phyloP scores from a whole-genome alignment of 202 grass and related monocot genomes.

The Schoenoplectus tabernaemontani region DNA sequence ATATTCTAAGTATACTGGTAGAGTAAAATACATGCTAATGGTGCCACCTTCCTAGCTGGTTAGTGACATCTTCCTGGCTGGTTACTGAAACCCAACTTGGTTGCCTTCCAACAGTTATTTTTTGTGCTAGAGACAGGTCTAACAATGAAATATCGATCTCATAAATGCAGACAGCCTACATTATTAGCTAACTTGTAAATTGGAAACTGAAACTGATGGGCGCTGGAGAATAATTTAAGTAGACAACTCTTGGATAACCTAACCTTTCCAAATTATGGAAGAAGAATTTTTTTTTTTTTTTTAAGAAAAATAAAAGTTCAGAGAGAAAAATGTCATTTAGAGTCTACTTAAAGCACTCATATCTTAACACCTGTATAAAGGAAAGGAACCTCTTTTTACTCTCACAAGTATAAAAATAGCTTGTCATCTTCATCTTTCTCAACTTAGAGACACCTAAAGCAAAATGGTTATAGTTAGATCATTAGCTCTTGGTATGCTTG shows the following conservation, averaged over 20 bases:
- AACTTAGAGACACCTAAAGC: background rate
- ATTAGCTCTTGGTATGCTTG: constrained; percentile 31
- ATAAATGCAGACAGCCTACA: background rate
- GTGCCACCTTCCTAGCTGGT: no score
- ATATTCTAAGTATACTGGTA: background rate
- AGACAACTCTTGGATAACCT: no score
- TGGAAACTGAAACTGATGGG: no score
- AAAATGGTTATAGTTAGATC: constrained; percentile 16
- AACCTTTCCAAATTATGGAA: no score
- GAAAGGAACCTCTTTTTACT: background rate
- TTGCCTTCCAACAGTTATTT: background rate
- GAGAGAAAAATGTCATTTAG: background rate
- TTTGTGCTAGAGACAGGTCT: background rate
- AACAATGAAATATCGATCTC: background rate
- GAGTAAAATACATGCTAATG: background rate
- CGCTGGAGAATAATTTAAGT: no score
- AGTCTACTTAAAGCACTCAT: background rate
- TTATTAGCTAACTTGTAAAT: background rate
- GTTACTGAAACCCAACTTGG: background rate
- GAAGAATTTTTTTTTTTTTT: background rate
- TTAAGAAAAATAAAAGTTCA: background rate
- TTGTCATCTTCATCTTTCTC: background rate
- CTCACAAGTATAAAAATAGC: background rate
- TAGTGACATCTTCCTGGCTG: no score
- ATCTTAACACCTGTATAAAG: constrained; percentile 9